Percentiles rank a stretch among this genome's conserved stretches.
Evolutionary conservation across 495 filamentous ascomycete genomes (phyloP).

Genomic region (Parathielavia hyrcaniae): DNA sequence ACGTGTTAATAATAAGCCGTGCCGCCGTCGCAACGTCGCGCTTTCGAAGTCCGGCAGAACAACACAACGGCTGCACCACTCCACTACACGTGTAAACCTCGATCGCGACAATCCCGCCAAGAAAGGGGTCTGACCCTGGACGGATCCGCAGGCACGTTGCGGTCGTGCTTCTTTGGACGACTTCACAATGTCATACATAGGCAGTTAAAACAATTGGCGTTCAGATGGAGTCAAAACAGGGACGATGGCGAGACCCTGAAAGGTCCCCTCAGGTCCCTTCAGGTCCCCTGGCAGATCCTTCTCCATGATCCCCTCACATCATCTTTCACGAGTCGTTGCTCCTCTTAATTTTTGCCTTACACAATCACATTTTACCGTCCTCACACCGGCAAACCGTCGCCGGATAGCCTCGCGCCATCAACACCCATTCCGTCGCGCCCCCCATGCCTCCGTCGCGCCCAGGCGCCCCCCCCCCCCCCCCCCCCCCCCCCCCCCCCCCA

Average conservation of each 20-base stretch:
- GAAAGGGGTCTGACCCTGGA: conserved; percentile 2
- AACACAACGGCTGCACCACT: background rate
- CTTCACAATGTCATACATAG: background rate
- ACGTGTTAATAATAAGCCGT: no score
- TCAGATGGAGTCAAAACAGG: background rate
- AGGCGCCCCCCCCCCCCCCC: background rate
- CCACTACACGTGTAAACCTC: no score
- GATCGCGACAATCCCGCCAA: background rate
- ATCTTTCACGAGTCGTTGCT: no score
- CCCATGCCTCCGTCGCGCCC: no score
- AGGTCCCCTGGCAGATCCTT: background rate
- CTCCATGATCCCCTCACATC: no score
- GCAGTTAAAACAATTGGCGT: background rate
- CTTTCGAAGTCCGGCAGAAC: background rate
- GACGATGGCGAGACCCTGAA: background rate
- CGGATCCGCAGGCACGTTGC: background rate
- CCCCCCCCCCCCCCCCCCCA: background rate
- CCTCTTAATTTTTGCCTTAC: no score
- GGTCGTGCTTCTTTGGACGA: no score
- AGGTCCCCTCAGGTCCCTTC: no score
- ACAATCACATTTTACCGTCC: no score
- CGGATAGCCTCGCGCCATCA: no score
- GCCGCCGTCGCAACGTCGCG: background rate
- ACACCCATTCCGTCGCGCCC: no score
- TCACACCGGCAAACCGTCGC: no score